These are phyloP conservation scores for Iodosphaeria phyllophila DNA, from an alignment of 2,329 filamentous ascomycete genomes.

Conservation along the genomic window DNA sequence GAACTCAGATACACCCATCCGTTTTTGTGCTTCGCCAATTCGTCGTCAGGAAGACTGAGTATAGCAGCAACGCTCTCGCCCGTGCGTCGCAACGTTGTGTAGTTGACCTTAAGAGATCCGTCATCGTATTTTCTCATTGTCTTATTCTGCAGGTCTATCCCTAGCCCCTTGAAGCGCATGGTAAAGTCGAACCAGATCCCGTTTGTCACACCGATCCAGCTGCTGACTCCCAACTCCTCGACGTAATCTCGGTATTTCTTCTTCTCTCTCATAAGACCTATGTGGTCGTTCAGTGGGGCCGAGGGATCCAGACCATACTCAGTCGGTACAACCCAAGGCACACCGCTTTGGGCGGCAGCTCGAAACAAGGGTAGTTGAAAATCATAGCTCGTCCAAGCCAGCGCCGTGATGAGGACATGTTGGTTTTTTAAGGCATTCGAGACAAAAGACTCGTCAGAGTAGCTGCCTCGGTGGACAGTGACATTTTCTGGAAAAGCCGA, in stretches of 20 bases:
- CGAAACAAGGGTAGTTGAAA: constrained; percentile 11
- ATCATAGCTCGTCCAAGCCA: constrained; percentile 7
- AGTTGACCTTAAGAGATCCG: constrained; percentile 11
- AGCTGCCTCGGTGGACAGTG: constrained; percentile 6
- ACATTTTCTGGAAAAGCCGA: constrained; percentile 6
- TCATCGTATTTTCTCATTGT: constrained; percentile 13
- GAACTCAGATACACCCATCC: constrained; percentile 15
- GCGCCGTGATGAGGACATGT: constrained; percentile 14
- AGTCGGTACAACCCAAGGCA: constrained; percentile 13
- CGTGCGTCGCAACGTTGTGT: constrained; percentile 13
- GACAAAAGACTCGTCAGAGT: constrained; percentile 10
- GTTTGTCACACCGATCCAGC: constrained; percentile 14
- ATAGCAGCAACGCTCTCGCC: constrained; percentile 16
- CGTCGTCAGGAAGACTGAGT: constrained; percentile 14
- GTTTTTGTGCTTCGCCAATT: constrained; percentile 12
- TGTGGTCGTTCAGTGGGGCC: constrained; percentile 7
- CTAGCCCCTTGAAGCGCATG: constrained; percentile 11
- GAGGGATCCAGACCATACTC: constrained; percentile 14
- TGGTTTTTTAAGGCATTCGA: constrained; percentile 12
- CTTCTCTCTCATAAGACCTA: constrained; percentile 9
- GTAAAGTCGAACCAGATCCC: constrained; percentile 17
- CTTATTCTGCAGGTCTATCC: constrained; percentile 13
- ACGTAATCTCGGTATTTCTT: constrained; percentile 9
- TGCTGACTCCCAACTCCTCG: constrained; percentile 12
- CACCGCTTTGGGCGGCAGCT: constrained; percentile 14